A percentile compares a stretch with the other conserved stretches of the same genome.
These are phyloP conservation scores for Alternaria brassicae DNA, from an alignment of 2,329 filamentous ascomycete species.

Conservation along the genomic window DNA sequence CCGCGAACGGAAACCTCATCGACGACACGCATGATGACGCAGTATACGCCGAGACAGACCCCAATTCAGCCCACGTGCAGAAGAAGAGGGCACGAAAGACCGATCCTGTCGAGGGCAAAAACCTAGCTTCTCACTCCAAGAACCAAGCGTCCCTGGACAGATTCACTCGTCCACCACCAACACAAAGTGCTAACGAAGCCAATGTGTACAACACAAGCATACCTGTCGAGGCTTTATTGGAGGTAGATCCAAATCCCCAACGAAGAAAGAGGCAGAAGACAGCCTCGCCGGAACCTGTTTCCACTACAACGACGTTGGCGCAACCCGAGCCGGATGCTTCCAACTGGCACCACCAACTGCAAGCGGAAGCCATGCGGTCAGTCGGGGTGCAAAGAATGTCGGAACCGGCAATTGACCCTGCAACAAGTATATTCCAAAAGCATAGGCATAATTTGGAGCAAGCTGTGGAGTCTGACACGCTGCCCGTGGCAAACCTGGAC, in stretches of 20 bases:
- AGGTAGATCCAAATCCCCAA: constrained; percentile 39
- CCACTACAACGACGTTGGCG: neutral
- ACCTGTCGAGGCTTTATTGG: constrained; percentile 23
- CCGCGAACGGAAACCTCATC: constrained; percentile 10
- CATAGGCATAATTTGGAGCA: neutral
- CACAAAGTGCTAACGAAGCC: neutral
- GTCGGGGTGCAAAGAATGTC: neutral
- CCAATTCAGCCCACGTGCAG: constrained; percentile 21
- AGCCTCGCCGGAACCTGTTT: constrained; percentile 29
- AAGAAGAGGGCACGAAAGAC: constrained; percentile 38
- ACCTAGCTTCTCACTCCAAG: constrained; percentile 11
- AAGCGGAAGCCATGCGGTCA: constrained; percentile 27
- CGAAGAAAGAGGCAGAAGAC: constrained; percentile 52
- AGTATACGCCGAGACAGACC: constrained; percentile 24
- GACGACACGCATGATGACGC: constrained; percentile 27
- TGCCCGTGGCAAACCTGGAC: neutral
- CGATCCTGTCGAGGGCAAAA: constrained; percentile 24
- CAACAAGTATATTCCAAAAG: neutral
- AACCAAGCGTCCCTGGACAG: constrained; percentile 38
- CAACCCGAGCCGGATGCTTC: constrained; percentile 5
- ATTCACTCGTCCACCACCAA: constrained; percentile 31
- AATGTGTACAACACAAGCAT: neutral
- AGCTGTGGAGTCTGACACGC: neutral
- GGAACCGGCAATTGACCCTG: neutral
- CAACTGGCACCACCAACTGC: constrained; percentile 42